Base-by-base conservation (phyloP, 768 basidiomycete species). In the Mycena indigotica region DNA sequence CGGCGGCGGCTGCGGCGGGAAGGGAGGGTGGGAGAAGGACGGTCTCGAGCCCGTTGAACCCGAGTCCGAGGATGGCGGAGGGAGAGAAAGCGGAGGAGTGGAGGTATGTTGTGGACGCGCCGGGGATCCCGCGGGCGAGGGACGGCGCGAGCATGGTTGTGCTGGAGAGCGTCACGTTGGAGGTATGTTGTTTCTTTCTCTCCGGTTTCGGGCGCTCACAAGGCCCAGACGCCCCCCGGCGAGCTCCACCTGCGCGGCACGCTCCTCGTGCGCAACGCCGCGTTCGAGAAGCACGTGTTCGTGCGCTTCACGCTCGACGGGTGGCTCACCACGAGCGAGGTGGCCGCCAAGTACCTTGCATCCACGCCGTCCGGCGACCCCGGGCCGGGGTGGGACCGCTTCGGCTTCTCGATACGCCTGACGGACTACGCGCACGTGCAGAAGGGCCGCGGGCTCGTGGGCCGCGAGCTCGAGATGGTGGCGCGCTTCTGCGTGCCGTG, bases 301-400 rank as follows among this genome's bases (percentile, higher is more conserved):
- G 80, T 97, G 0, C 78, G 95, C 1, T 98, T 95, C 70, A 98
- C 96, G 1, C 77, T 96, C 46, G 96, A 98, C 71, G 86, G 89
- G 48, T 98, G 96, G 96, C 85, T 89, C 61, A 98, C 95, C 3
- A 91, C 91, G 0, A 88, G 85, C 40, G 96, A 98, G 69, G 93
- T 97, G 28, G 59, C 72, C 40, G 87, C 80, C n/a, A 72, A 66
- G 45, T 72, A 86, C 58, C 65, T 73, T 32, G 70, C 71, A n/a
- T 79, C 78, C 17, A 66, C 86, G 25, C 60, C 72, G 25, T 28
- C 17, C 49, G 65, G 60, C n/a, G 68, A 62, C 17, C 55, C 61
- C 8, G 63, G 61, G 16, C 66, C 73, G 0, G 67, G 69, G 0
- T 86, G 84, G 84, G 86, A 87, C 63, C 76, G 83, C 1, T 87